Conservation (phyloP, 2,329 filamentous ascomycete species). For the Parafenestella ontariensis region DNA sequence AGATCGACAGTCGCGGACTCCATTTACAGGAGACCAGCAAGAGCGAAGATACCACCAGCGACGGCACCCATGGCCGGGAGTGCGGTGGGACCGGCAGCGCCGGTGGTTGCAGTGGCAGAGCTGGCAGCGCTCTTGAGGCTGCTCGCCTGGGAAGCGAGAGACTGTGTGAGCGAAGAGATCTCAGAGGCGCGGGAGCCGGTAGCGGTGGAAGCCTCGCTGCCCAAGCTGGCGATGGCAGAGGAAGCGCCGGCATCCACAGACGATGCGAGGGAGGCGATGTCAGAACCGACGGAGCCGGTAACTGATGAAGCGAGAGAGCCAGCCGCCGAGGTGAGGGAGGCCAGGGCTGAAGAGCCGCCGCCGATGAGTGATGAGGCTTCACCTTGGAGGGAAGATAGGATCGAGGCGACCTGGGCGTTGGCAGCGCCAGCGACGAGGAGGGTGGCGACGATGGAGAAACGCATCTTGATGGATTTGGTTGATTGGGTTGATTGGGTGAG, state of each 20-base stretch:
- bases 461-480: slow-evolving; percentile 36
- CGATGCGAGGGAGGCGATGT: slow-evolving; percentile 14
- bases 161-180: slow-evolving; percentile 4
- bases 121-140: slow-evolving; percentile 14
- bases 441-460: slow-evolving; percentile 44
- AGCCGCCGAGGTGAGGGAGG: slow-evolving; percentile 17
- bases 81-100: slow-evolving; percentile 30
- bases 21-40: slow-evolving; percentile 45
- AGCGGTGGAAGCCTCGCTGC: slow-evolving; percentile 15
- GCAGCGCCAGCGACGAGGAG: slow-evolving; percentile 38
- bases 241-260: slow-evolving; percentile 19
- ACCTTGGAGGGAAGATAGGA: slow-evolving; percentile 28
- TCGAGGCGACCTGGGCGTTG: slow-evolving; percentile 38
- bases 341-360: slow-evolving; percentile 11
- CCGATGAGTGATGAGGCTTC: slow-evolving; percentile 13
- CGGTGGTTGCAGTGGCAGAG: slow-evolving; percentile 14
- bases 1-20: neutral
- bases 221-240: slow-evolving; percentile 23
- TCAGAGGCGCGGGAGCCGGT: slow-evolving; percentile 7
- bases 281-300: slow-evolving; percentile 15
- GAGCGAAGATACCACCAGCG: slow-evolving; percentile 39
- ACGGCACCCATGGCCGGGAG: slow-evolving; percentile 42
- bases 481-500: slow-evolving; percentile 3
- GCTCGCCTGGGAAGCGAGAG: slow-evolving; percentile 11
- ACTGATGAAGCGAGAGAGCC: slow-evolving; percentile 15